Conservation (phyloP, 495 filamentous ascomycete genomes). For the Sphaerosporella brunnea region DNA sequence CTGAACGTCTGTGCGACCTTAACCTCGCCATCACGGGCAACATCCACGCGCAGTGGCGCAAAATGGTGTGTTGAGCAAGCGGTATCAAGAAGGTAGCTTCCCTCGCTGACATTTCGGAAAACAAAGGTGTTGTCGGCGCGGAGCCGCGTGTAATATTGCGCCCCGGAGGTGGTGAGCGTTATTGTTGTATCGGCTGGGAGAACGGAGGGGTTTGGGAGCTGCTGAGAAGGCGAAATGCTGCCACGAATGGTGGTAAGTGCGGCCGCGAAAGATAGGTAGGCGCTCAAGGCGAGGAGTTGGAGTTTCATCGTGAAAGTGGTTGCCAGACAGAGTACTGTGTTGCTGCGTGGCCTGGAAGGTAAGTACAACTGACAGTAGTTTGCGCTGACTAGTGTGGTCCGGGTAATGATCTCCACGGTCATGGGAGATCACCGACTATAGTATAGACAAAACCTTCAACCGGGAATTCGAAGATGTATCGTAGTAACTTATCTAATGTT, state of each 20-base stretch:
- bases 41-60: slow-evolving; percentile 56
- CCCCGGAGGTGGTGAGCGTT: slow-evolving; percentile 41
- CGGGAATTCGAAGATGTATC: too few relatives aligned
- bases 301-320: slow-evolving; percentile 23
- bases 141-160: slow-evolving; percentile 38
- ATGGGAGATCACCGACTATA: too few relatives aligned
- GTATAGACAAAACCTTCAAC: too few relatives aligned
- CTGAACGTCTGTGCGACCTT: slow-evolving; percentile 69
- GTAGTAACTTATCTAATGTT: too few relatives aligned
- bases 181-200: slow-evolving; percentile 56
- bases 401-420: too few relatives aligned
- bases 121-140: slow-evolving; percentile 47
- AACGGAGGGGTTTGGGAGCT: slow-evolving; percentile 37
- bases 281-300: slow-evolving; percentile 9
- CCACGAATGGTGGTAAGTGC: slow-evolving; percentile 15
- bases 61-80: slow-evolving; percentile 55
- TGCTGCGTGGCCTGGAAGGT: too few relatives aligned
- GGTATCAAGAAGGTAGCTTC: slow-evolving; percentile 68
- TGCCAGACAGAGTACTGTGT: too few relatives aligned
- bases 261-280: slow-evolving; percentile 12
- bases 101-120: slow-evolving; percentile 48
- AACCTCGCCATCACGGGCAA: slow-evolving; percentile 33
- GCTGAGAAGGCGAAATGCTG: slow-evolving; percentile 17
- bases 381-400: too few relatives aligned
- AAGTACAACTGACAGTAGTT: too few relatives aligned